These are phyloP conservation scores for Isatis tinctoria DNA, from an alignment of 345 rosid genomes.

Conservation along the genomic window DNA sequence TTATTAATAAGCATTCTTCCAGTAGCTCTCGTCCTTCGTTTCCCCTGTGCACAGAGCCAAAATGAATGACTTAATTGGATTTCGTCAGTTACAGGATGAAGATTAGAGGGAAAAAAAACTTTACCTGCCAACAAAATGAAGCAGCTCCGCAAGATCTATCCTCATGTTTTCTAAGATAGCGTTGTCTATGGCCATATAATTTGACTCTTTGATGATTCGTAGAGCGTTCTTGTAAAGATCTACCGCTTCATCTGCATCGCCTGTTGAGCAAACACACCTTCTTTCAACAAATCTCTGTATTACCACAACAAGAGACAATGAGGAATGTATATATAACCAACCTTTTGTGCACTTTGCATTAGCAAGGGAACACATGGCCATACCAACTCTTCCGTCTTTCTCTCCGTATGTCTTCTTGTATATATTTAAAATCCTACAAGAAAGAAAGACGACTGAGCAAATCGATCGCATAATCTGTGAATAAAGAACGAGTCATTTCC, in stretches of 20 bases:
- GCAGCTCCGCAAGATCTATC: slow-evolving; percentile 85
- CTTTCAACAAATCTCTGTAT: slow-evolving; percentile 1
- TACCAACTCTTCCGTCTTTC: slow-evolving; percentile 73
- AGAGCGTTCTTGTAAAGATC: slow-evolving; percentile 61
- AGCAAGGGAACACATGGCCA: slow-evolving; percentile 81
- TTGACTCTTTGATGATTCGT: slow-evolving; percentile 57
- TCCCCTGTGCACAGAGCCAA: slow-evolving; percentile 42
- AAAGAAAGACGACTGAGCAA: not conserved
- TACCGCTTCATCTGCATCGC: slow-evolving; percentile 67
- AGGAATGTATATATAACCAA: slow-evolving; percentile 10
- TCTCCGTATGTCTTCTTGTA: slow-evolving; percentile 59
- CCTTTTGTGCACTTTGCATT: slow-evolving; percentile 77
- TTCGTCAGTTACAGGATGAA: not conserved
- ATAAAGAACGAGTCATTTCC: not conserved
- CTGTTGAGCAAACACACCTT: slow-evolving; percentile 36
- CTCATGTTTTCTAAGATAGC: slow-evolving; percentile 66
- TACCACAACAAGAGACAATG: not conserved
- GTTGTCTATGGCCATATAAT: slow-evolving; percentile 55
- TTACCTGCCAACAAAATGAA: slow-evolving; percentile 82
- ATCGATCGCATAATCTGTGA: not conserved
- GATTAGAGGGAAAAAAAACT: not conserved
- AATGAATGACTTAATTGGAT: not conserved
- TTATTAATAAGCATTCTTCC: slow-evolving; percentile 74
- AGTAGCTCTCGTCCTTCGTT: slow-evolving; percentile 75
- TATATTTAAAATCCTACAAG: slow-evolving; percentile 55